Conservation (phyloP, 2,329 filamentous ascomycete species). For the Cercospora sp. region DNA sequence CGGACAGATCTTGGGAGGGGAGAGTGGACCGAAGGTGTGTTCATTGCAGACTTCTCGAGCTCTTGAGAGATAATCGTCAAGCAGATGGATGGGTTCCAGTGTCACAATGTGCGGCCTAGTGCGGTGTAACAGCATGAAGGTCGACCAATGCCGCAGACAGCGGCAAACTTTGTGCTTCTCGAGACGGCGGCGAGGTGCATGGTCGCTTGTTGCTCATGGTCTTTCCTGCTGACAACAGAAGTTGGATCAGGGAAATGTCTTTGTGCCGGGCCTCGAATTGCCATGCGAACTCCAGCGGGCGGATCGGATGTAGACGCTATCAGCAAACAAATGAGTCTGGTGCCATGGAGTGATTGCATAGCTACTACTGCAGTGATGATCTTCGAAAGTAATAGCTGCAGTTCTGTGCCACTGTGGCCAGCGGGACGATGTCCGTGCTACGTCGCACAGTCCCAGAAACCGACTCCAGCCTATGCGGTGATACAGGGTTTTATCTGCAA, state of each 20-base stretch:
- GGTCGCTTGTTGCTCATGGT: background rate
- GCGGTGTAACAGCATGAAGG: background rate
- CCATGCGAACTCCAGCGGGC: background rate
- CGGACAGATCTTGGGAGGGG: background rate
- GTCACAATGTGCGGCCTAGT: background rate
- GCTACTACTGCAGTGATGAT: conserved; percentile 4
- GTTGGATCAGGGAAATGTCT: background rate
- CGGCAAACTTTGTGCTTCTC: conserved; percentile 3
- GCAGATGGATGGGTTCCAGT: background rate
- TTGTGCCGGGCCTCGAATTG: background rate
- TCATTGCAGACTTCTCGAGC: conserved; percentile 8
- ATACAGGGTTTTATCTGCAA: conserved; percentile 6
- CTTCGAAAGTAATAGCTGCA: conserved; percentile 7
- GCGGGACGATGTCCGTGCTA: background rate
- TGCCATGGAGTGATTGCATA: background rate
- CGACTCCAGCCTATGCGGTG: background rate
- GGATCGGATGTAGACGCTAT: background rate
- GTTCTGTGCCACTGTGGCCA: conserved; percentile 4
- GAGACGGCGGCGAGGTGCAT: background rate
- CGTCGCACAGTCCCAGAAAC: conserved; percentile 8
- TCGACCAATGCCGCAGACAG: background rate
- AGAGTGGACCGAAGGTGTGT: background rate
- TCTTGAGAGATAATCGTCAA: background rate
- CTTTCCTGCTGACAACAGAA: background rate
- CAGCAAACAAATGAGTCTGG: background rate